These are phyloP conservation scores for Aquilaria malaccensis DNA, from an alignment of 345 rosid genomes.

Conservation along the genomic window DNA sequence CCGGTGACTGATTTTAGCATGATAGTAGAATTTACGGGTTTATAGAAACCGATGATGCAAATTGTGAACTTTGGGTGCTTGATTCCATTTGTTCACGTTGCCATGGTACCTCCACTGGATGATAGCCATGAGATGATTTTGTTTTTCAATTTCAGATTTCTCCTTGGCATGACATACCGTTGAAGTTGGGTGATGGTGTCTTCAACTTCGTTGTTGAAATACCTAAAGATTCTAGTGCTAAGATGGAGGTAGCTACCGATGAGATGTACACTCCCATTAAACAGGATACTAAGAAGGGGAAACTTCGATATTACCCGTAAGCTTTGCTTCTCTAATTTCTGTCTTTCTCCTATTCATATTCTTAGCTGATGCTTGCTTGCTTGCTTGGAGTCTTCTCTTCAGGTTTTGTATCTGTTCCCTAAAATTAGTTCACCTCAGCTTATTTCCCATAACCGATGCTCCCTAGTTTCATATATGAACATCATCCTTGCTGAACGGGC, in stretches of 20 bases:
- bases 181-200: slow-evolving; percentile 72
- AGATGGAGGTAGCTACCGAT: slow-evolving; percentile 98
- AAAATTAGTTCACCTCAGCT: background rate
- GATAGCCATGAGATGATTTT: too few relatives aligned
- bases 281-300: slow-evolving; percentile 60
- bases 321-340: slow-evolving; percentile 13
- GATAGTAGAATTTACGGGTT: too few relatives aligned
- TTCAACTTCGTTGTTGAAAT: slow-evolving; percentile 85
- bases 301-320: slow-evolving; percentile 67
- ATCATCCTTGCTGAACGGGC: too few relatives aligned
- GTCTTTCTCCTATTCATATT: background rate
- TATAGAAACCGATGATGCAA: too few relatives aligned
- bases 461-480: too few relatives aligned
- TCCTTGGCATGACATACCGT: slow-evolving; percentile 94
- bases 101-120: too few relatives aligned
- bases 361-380: background rate
- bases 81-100: too few relatives aligned
- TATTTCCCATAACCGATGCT: too few relatives aligned
- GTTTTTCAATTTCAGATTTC: slow-evolving; percentile 42
- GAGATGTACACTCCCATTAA: slow-evolving; percentile 73
- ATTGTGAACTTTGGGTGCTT: too few relatives aligned
- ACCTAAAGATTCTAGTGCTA: slow-evolving; percentile 88
- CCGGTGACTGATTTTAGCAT: too few relatives aligned
- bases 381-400: background rate
- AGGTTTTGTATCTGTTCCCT: background rate